Evolutionary conservation across 2,329 filamentous ascomycete genomes (phyloP), one percentile per base, ranked within the genome.

Genomic region (Calycina herbarum): DNA sequence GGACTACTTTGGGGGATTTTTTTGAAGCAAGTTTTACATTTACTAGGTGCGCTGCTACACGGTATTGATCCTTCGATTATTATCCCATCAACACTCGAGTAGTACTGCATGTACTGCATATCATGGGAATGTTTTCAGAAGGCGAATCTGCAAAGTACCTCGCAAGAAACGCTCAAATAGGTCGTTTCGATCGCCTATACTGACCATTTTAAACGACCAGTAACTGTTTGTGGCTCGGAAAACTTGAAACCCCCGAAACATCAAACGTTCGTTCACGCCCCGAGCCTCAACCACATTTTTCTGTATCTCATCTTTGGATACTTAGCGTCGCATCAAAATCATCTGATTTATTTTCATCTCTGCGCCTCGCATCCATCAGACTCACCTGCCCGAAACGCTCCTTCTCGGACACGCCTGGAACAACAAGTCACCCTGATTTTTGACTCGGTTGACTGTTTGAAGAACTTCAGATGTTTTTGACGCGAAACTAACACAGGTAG

Each of bases 341-440:
- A 20, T 57, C 56, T 57, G 56, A 57, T 35, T 8, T 57, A n/a
- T 57, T 2, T 35, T 35, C 56, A 8, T n/a, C 56, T 57, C 27
- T 57, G 56, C 56, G 31, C 31, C 29, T 57, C 56, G 56, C 24
- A 57, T 33, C 17, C 56, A 31, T 57, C 56, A 57, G 56, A 57
- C 27, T 54, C 17, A 48, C 42, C 20, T 24, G 13, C 20, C 48
- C 24, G 48, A 54, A 54, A 54, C 48, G 20, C 27, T 27, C n/a
- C 38, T 60, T 48, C 38, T 45, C 35, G 35, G 8, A 60, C 58
- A 45, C 38, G 24, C 15, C 58, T 60, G 58, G 33, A 60, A 60
- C 58, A 60, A 29, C 56, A 27, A 27, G 56, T 40, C 56, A 56
- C 27, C 10, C 58, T 42, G 27, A 27, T 15, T 42, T 40, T 48